A percentile compares a stretch with the other conserved stretches of the same genome.
Evolutionary conservation across 2,329 filamentous ascomycete species (phyloP).

Genomic region (Phyllosticta capitalensis): DNA sequence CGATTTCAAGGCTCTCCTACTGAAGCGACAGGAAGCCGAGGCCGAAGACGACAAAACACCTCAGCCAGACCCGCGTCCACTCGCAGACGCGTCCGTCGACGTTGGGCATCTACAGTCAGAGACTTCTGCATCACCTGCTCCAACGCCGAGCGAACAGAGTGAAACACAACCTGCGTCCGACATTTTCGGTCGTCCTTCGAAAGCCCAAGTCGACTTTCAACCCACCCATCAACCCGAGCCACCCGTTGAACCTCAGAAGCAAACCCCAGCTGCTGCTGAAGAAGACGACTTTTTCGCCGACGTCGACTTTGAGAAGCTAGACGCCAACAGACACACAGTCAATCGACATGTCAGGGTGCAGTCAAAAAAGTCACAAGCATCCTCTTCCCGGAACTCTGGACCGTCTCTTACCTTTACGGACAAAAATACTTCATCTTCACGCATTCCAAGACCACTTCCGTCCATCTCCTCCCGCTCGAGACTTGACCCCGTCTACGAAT

Average conservation of each 20-base stretch:
- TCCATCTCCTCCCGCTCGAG: slow-evolving; percentile 42
- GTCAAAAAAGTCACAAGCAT: slow-evolving; percentile 50
- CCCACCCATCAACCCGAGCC: slow-evolving; percentile 9
- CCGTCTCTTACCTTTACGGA: slow-evolving; percentile 89
- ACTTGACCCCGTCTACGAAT: slow-evolving; percentile 89
- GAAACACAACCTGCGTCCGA: slow-evolving; percentile 13
- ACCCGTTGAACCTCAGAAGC: neutral
- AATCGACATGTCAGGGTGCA: slow-evolving; percentile 92
- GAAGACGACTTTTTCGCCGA: slow-evolving; percentile 75
- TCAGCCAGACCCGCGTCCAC: slow-evolving; percentile 3
- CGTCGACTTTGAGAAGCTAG: slow-evolving; percentile 78
- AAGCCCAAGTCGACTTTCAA: slow-evolving; percentile 3
- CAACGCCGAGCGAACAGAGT: slow-evolving; percentile 15
- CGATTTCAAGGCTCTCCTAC: slow-evolving; percentile 70
- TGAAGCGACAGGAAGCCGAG: slow-evolving; percentile 53
- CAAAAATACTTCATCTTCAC: slow-evolving; percentile 51
- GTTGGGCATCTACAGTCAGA: slow-evolving; percentile 1
- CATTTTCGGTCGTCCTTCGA: neutral
- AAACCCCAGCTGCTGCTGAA: slow-evolving; percentile 15
- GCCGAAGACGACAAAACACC: slow-evolving; percentile 12
- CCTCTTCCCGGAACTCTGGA: slow-evolving; percentile 60
- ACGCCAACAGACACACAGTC: slow-evolving; percentile 68
- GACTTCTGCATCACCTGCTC: slow-evolving; percentile 13
- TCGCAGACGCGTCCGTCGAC: neutral
- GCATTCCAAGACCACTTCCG: slow-evolving; percentile 66